These are phyloP conservation scores for Gaeumannomyces sp. DNA, from an alignment of 2,329 filamentous ascomycete genomes.

Conservation along the genomic window DNA sequence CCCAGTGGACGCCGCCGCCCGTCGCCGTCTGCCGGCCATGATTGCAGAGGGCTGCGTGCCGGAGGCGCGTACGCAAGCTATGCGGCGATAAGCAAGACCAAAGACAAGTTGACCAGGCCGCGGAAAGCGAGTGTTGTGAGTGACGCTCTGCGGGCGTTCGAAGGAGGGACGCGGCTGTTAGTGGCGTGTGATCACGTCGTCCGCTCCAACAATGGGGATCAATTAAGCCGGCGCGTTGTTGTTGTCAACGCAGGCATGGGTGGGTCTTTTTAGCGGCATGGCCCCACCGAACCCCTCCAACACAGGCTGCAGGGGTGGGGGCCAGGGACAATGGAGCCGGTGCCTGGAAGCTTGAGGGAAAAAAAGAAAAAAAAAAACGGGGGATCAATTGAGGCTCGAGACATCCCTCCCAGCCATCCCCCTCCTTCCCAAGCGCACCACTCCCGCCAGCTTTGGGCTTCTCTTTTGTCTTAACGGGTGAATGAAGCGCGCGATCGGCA, in stretches of 20 bases:
- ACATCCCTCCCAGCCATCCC: background rate
- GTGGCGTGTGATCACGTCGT: background rate
- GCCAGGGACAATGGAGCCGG: background rate
- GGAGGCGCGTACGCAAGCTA: background rate
- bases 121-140: too few relatives aligned
- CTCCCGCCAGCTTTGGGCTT: background rate
- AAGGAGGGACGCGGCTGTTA: too few relatives aligned
- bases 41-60: background rate
- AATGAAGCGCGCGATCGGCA: background rate
- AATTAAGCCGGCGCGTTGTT: background rate
- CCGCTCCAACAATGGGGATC: background rate
- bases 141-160: background rate
- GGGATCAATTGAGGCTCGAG: background rate
- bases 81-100: too few relatives aligned
- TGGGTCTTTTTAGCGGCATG: background rate
- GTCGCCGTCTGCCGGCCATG: background rate
- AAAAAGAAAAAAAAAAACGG: background rate
- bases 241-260: background rate
- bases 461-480: background rate
- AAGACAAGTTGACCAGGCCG: too few relatives aligned
- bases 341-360: background rate
- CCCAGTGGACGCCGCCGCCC: background rate
- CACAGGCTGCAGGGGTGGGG: background rate
- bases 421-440: background rate
- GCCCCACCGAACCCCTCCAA: too few relatives aligned